Conservation (phyloP, 225 moss, liverwort and hornwort species). For the Sphagnum contortum region DNA sequence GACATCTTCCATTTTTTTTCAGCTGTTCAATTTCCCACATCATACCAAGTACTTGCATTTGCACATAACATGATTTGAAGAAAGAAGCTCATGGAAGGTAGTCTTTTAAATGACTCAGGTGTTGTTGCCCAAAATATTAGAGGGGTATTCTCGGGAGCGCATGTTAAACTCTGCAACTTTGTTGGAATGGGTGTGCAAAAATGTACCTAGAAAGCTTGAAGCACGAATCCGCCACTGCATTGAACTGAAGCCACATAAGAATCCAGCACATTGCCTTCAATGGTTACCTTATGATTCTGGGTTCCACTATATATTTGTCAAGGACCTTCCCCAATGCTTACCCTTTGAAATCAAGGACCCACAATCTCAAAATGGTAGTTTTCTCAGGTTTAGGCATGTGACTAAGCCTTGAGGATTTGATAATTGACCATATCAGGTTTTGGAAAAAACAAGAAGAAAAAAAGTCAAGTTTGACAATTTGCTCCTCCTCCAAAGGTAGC, state of each 20-base stretch:
- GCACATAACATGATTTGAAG: background rate
- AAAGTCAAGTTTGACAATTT: too few species aligned
- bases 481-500: too few species aligned
- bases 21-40: background rate
- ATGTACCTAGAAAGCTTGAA: slow-evolving; percentile 43
- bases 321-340: slow-evolving; percentile 44
- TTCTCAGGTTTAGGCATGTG: too few species aligned
- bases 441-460: too few species aligned
- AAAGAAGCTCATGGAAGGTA: background rate
- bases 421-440: too few species aligned
- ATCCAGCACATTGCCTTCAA: slow-evolving; percentile 44
- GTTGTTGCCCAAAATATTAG: slow-evolving; percentile 68
- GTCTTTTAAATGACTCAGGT: slow-evolving; percentile 17
- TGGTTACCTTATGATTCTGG: slow-evolving; percentile 76
- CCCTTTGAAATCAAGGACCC: background rate
- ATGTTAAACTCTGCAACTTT: slow-evolving; percentile 24
- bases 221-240: slow-evolving; percentile 48
- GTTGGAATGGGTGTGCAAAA: slow-evolving; percentile 56
- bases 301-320: slow-evolving; percentile 73
- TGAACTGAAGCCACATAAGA: slow-evolving; percentile 44
- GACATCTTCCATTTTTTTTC: background rate
- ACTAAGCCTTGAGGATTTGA: too few species aligned
- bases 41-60: background rate
- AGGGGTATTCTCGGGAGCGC: slow-evolving; percentile 70
- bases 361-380: too few species aligned